Base-by-base conservation (phyloP, 257 asterid species). In the Thymus mandschuricus region DNA sequence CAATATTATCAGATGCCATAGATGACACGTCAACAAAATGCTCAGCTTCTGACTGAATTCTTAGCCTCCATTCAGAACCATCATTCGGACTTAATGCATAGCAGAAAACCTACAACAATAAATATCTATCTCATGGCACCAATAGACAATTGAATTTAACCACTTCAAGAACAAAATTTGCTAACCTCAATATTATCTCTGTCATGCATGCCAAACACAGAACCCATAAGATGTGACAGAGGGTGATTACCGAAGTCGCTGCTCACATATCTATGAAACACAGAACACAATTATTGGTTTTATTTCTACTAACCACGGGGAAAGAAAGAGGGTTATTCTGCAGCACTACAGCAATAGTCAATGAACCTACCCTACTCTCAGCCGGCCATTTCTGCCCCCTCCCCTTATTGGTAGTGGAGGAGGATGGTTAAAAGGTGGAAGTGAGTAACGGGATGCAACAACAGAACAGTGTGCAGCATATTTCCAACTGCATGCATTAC, bases 181-280 rank as follows among this genome's bases (percentile, higher is more conserved):
- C 85, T 68, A 70, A 95, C 98, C 99, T 95, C 99, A 58, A 92
- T 90, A 80, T 86, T 92, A 72, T 81, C 87, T 72, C 72, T 81
- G 70, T 89, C 80, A 71, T 95, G 99, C 99, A 95, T 95, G 76
- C 98, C 98, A 78, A 95, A 95, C 10, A 95, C 93, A 1, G 99
- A 95, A 55, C 99, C 99, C 98, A 95, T 95, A 70, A 95, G 98
- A 73, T 95, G 99, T 6, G 99, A 95, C 57, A 95, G 77, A 67
- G 99, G 99, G 75, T 95, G 99, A 83, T 95, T 95, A 60, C 99
- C 99, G 21, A 95, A 95, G 83, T 95, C 99, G 75, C 99, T 95
- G 86, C 99, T 95, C 77, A 95, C 99, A 60, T 92, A 95, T 63
- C 99, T 95, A 90, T 60, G 50, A 77, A 74, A 74, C 49, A 74